Conservation (phyloP, 73 alveolate species). For the Paramecium tetraurelia region DNA sequence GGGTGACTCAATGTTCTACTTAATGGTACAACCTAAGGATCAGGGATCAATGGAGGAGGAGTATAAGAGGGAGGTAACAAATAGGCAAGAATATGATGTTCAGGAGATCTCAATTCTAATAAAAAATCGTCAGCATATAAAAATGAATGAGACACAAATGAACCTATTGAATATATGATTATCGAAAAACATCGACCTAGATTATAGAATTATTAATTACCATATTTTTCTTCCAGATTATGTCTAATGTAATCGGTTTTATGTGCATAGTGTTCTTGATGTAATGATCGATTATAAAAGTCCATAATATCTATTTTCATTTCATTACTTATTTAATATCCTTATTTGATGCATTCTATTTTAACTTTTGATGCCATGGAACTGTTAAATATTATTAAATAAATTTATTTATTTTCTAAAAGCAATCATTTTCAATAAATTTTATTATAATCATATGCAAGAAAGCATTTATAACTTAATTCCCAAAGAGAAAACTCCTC, state of each 20-base stretch:
- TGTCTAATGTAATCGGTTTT: conserved; percentile 40
- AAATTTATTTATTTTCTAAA: not conserved
- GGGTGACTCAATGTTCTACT: conserved; percentile 12
- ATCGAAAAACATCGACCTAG: conserved; percentile 36
- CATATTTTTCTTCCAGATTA: conserved; percentile 45
- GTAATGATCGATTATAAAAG: not conserved
- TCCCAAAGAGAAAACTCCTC: conserved; percentile 7
- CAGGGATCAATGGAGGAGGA: conserved; percentile 21
- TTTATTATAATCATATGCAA: not conserved
- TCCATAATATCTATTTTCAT: conserved; percentile 22
- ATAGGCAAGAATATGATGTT: conserved; percentile 34
- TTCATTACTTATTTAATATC: conserved; percentile 25
- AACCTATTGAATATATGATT: not conserved
- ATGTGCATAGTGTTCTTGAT: conserved; percentile 9
- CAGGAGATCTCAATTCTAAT: conserved; percentile 9
- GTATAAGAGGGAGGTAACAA: conserved; percentile 29
- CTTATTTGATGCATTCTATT: conserved; percentile 10
- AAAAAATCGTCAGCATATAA: conserved; percentile 21
- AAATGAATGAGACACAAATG: conserved; percentile 40
- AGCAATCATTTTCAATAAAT: not conserved
- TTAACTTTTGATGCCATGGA: not conserved
- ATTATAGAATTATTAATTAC: not conserved
- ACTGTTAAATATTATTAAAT: not conserved
- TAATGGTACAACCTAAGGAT: not conserved
- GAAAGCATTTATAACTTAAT: conserved; percentile 5